Evolutionary conservation across 306 rosid genomes (phyloP).

Genomic region (Hippophae gyantsensis): DNA sequence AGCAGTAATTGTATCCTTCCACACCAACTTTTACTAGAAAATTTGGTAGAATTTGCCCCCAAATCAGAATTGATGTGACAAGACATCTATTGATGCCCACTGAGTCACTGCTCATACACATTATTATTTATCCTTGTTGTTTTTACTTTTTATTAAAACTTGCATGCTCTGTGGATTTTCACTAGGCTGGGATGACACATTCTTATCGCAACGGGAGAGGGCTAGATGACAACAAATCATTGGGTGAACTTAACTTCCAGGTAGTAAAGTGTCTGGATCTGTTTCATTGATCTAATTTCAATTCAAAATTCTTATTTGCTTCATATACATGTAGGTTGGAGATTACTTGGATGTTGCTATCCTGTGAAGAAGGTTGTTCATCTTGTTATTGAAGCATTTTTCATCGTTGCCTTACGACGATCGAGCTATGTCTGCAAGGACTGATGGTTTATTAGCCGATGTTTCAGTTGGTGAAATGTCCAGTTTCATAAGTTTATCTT

Average conservation of each 20-base stretch:
- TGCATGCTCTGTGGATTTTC: conserved; percentile 2
- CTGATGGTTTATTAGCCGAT: not conserved
- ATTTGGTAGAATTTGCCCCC: not conserved
- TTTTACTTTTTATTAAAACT: not conserved
- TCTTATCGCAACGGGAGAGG: conserved; percentile 36
- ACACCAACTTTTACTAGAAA: too few relatives aligned
- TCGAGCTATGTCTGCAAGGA: not conserved
- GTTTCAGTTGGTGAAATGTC: not conserved
- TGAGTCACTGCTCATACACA: not conserved
- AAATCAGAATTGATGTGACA: not conserved
- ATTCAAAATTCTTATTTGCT: conserved; percentile 7
- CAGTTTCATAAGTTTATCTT: conserved; percentile 6
- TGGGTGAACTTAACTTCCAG: conserved; percentile 43
- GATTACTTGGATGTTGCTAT: conserved; percentile 53
- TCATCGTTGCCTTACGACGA: too few relatives aligned
- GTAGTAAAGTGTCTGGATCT: conserved; percentile 9
- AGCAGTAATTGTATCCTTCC: not conserved
- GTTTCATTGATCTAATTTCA: not conserved
- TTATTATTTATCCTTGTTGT: not conserved
- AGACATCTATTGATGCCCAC: not conserved
- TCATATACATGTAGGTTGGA: conserved; percentile 34
- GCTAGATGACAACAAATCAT: conserved; percentile 29
- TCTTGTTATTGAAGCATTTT: not conserved
- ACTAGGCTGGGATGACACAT: conserved; percentile 36
- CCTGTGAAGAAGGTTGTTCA: conserved; percentile 20